Base-by-base conservation (phyloP, 73 alveolate genomes). In the Paraurostyla sp. region DNA sequence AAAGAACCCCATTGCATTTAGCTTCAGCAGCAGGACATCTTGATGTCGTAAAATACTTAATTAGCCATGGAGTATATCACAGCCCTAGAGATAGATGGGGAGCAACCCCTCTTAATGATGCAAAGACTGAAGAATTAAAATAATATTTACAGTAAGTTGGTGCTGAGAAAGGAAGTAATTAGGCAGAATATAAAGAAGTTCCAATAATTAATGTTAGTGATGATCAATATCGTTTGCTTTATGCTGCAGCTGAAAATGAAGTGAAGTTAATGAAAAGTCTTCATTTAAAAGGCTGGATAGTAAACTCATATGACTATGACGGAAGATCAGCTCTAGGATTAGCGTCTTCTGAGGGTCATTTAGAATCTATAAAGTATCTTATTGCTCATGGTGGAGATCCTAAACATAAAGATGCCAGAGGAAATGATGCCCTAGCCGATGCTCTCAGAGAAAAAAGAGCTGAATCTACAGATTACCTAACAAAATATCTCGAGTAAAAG, bases 21-120 rank as follows among this genome's bases (percentile, higher is more conserved):
- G 96, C 96, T 0, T 93, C 96, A 40, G 75, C 63, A 35, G 52
- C 33, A 0, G 95, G 95, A n/a, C 92, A 69, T 40, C 36, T 83
- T 45, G 76, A 30, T 38, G 87, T 83, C 16, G 58, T 83, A 33
- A 42, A 42, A 75, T 43, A 38, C 50, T 60, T 83, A 89, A 22
- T 83, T 38, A 50, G 29, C 4, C 25, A 18, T 36, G 80, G 30
- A 22, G 80, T 62, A 11, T 23, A 9, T 6, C 80, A 36, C 51
- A 62, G 80, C 29, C 80, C 80, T 11, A 62, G 27, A 22, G 80
- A 62, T 62, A 29, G 80, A 36, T 62, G 80, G 80, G 80, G 80
- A 15, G 80, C 80, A 3, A 62, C 80, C 29, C 80, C 80, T 11
- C 80, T 62, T 4, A 36, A 62, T 62, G 80, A 62, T 36, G 80